A percentile compares a stretch with the other conserved stretches of the same genome.
phyloP scores from a whole-genome alignment of 2,329 filamentous ascomycete species.

The Aspergillus jensenii region DNA sequence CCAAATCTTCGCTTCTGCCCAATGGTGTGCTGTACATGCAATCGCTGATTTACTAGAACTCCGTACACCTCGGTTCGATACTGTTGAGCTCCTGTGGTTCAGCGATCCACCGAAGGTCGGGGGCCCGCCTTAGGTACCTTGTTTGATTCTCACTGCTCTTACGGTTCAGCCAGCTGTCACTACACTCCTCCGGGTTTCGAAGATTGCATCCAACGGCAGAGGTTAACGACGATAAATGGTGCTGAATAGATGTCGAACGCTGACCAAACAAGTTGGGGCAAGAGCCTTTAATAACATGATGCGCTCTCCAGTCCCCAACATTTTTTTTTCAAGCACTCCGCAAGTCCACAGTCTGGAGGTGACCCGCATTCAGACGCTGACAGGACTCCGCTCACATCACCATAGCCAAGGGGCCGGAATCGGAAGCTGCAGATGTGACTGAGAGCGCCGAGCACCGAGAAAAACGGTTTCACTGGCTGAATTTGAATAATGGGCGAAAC shows the following conservation, averaged over 20 bases:
- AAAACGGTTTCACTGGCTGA: not conserved
- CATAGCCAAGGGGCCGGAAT: not conserved
- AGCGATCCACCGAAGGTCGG: not conserved
- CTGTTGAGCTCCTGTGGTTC: not conserved
- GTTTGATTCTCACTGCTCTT: not conserved
- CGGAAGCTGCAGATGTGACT: not conserved
- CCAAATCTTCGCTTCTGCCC: not conserved
- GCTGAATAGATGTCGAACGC: not conserved
- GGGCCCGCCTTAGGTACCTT: not conserved
- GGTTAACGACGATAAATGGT: not conserved
- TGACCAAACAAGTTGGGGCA: too few species aligned
- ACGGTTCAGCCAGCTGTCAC: not conserved
- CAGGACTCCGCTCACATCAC: not conserved
- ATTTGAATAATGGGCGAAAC: too few species aligned
- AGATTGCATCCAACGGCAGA: not conserved
- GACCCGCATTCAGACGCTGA: slow-evolving; percentile 7
- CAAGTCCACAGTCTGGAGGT: slow-evolving; percentile 2
- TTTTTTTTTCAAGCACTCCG: not conserved
- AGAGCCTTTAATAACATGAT: too few species aligned
- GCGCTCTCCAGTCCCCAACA: not conserved
- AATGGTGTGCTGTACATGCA: not conserved
- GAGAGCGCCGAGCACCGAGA: not conserved
- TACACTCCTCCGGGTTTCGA: not conserved
- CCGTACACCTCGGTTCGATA: not conserved
- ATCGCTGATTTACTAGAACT: not conserved